These are phyloP conservation scores for Gossypium schwendimanii DNA, from an alignment of 441 rosid species.

Conservation along the genomic window DNA sequence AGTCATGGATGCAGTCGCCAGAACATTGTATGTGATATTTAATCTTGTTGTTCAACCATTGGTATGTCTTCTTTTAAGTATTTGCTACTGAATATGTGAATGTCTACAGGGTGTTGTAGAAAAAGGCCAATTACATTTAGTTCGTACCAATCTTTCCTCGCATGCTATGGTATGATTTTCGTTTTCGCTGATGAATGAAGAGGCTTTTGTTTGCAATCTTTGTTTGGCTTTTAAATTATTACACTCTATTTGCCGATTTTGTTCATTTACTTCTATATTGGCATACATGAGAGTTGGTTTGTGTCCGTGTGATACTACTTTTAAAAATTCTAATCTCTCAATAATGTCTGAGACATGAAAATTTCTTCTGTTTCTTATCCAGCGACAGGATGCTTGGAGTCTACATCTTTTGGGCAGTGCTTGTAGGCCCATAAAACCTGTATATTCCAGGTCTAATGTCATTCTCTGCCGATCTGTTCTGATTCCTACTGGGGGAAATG, in stretches of 20 bases:
- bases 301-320: not conserved
- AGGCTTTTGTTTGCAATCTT: not conserved
- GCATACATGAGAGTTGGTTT: not conserved
- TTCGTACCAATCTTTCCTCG: constrained; percentile 42
- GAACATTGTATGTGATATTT: constrained; percentile 34
- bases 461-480: constrained; percentile 63
- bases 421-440: constrained; percentile 34
- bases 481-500: constrained; percentile 55
- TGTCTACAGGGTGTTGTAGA: constrained; percentile 33
- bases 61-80: not conserved
- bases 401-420: constrained; percentile 42
- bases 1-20: constrained; percentile 34
- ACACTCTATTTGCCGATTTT: not conserved
- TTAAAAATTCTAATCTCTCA: not conserved
- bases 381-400: constrained; percentile 65
- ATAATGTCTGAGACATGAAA: not conserved
- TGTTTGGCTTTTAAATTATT: not conserved
- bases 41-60: not conserved
- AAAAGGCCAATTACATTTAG: constrained; percentile 35
- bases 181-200: constrained; percentile 2
- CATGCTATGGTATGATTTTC: constrained; percentile 44
- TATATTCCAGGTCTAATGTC: constrained; percentile 43
- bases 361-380: constrained; percentile 20
- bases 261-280: not conserved
- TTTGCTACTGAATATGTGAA: constrained; percentile 4